Conservation (phyloP, 2,329 filamentous ascomycete genomes). For the Fusarium redolens region DNA sequence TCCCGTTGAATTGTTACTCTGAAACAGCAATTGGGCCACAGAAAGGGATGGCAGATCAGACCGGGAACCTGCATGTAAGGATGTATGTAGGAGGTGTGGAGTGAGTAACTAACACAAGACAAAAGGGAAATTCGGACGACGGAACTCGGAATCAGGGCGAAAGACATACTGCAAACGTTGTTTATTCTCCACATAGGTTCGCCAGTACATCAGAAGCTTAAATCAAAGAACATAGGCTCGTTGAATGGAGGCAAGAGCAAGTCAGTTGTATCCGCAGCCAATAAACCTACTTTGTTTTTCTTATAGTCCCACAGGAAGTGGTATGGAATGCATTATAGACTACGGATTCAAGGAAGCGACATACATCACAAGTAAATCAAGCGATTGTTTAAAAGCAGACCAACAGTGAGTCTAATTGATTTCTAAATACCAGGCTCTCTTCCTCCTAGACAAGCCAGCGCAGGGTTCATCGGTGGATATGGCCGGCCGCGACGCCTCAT, state of each 20-base stretch:
- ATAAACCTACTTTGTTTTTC: neutral
- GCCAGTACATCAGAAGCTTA: neutral
- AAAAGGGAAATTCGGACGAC: conserved; percentile 2
- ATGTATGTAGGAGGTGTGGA: neutral
- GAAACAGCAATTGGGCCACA: conserved; percentile 30
- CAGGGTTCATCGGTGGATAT: conserved; percentile 34
- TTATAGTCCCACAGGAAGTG: neutral
- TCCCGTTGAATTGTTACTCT: conserved; percentile 23
- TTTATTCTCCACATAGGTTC: conserved; percentile 24
- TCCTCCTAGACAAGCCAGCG: conserved; percentile 36
- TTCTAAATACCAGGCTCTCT: conserved; percentile 44
- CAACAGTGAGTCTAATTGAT: conserved; percentile 34
- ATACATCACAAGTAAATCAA: neutral
- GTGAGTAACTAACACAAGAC: neutral
- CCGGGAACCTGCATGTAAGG: conserved; percentile 27
- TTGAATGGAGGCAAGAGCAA: neutral
- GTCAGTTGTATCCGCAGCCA: neutral
- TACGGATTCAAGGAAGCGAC: neutral
- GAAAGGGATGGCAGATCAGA: conserved; percentile 30
- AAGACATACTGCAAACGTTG: neutral
- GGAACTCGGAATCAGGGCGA: neutral
- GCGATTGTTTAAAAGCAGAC: conserved; percentile 22
- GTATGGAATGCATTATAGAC: rapidly evolving
- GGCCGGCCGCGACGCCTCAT: conserved; percentile 43
- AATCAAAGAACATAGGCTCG: neutral